Percentiles rank a stretch among this genome's conserved stretches.
Evolutionary conservation across 2,329 filamentous ascomycete genomes (phyloP).

Genomic region (Cladobotryum mycophilum): DNA sequence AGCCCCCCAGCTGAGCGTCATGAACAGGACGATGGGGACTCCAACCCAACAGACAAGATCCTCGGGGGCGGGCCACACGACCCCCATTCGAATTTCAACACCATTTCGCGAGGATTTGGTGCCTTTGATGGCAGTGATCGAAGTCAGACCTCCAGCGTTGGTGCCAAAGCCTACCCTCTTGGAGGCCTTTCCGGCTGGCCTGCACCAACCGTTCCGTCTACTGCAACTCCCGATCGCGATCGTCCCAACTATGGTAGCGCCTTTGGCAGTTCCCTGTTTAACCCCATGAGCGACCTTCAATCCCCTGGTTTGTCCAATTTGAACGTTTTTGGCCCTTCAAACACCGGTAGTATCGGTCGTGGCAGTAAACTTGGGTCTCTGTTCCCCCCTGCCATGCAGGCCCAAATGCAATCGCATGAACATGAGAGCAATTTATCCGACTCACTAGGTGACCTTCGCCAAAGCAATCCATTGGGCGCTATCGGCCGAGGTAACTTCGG

Average conservation of each 20-base stretch:
- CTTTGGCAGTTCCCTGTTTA: slow-evolving; percentile 77
- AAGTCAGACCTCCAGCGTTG: slow-evolving; percentile 86
- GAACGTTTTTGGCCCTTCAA: slow-evolving; percentile 62
- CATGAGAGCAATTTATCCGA: slow-evolving; percentile 56
- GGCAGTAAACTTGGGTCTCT: slow-evolving; percentile 79
- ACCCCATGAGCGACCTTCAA: slow-evolving; percentile 69
- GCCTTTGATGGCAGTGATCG: slow-evolving; percentile 72
- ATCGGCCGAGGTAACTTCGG: slow-evolving; percentile 59
- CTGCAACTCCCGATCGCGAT: slow-evolving; percentile 63
- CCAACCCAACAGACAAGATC: slow-evolving; percentile 40
- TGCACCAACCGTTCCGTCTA: slow-evolving; percentile 48
- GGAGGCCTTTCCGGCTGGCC: slow-evolving; percentile 59
- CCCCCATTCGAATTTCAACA: slow-evolving; percentile 45
- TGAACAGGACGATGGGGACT: slow-evolving; percentile 55
- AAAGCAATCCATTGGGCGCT: slow-evolving; percentile 56
- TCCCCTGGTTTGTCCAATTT: slow-evolving; percentile 65
- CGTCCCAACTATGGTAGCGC: slow-evolving; percentile 49
- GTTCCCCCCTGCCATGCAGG: slow-evolving; percentile 84
- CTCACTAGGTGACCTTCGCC: slow-evolving; percentile 52
- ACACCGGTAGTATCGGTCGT: slow-evolving; percentile 62
- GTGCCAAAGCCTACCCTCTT: slow-evolving; percentile 67
- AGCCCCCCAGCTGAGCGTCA: slow-evolving; percentile 77
- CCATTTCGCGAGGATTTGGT: slow-evolving; percentile 45
- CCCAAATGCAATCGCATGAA: slow-evolving; percentile 74
- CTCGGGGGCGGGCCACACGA: slow-evolving; percentile 38